Conservation (phyloP, 1,284 basidiomycete genomes). For the Austroboletus olivaceoglutinosus region DNA sequence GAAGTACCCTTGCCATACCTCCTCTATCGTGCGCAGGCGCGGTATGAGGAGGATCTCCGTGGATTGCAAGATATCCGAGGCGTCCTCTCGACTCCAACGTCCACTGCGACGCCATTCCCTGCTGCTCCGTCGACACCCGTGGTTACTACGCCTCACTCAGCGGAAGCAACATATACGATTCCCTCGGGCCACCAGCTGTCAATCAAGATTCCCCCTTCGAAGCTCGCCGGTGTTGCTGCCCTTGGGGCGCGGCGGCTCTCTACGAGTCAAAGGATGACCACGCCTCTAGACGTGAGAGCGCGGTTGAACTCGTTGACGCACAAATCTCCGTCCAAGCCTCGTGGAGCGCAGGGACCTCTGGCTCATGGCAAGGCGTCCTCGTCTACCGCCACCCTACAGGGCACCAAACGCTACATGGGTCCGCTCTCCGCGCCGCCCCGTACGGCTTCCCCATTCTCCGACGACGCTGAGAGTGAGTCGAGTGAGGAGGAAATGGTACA, state of each 20-base stretch:
- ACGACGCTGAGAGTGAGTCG: constrained; percentile 33
- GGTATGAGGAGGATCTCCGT: constrained; percentile 78
- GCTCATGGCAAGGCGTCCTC: constrained; percentile 55
- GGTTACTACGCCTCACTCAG: constrained; percentile 24
- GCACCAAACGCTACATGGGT: constrained; percentile 31
- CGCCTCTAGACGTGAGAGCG: constrained; percentile 62
- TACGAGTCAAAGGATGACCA: constrained; percentile 41
- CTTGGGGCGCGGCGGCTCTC: constrained; percentile 26
- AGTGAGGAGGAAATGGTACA: constrained; percentile 58
- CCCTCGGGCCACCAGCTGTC: constrained; percentile 31
- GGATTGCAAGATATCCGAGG: constrained; percentile 69
- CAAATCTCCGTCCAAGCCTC: constrained; percentile 32
- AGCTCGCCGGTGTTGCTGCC: constrained; percentile 11
- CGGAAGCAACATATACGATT: constrained; percentile 11
- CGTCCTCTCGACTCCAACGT: constrained; percentile 37
- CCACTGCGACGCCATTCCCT: constrained; percentile 6
- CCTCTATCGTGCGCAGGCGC: constrained; percentile 72
- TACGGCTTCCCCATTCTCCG: constrained; percentile 48
- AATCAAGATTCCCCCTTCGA: constrained; percentile 32
- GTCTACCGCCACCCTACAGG: constrained; percentile 65
- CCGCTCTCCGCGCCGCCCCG: constrained; percentile 33
- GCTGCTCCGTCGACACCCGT: constrained; percentile 24
- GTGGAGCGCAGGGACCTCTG: constrained; percentile 11
- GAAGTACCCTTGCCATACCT: constrained; percentile 78
- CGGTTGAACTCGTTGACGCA: constrained; percentile 65